Evolutionary conservation across 2,329 filamentous ascomycete species (phyloP).

Genomic region (Gremmenia infestans): DNA sequence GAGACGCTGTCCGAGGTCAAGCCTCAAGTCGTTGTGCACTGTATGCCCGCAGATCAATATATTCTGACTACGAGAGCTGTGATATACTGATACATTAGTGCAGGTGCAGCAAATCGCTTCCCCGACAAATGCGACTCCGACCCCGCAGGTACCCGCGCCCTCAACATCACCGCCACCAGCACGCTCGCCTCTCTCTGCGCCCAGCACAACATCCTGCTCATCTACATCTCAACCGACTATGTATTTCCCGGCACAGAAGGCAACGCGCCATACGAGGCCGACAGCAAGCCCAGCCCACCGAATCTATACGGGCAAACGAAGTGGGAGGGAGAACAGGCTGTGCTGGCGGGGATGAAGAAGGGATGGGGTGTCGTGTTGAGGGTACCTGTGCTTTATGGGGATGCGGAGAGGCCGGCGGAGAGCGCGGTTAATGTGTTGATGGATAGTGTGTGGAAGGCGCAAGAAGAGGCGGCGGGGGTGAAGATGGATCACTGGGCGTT

Average conservation of each 20-base stretch:
- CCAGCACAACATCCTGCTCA: conserved; percentile 53
- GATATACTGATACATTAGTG: background rate
- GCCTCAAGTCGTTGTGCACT: conserved; percentile 77
- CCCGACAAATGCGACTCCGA: conserved; percentile 81
- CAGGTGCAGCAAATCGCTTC: conserved; percentile 81
- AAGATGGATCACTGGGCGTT: conserved; percentile 84
- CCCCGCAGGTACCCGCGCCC: conserved; percentile 64
- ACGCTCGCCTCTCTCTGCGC: conserved; percentile 63
- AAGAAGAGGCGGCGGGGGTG: conserved; percentile 55
- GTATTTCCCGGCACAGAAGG: conserved; percentile 69
- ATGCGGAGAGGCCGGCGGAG: conserved; percentile 64
- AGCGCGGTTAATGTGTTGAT: conserved; percentile 81
- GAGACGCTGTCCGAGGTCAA: conserved; percentile 48
- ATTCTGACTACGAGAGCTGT: background rate
- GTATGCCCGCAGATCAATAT: conserved; percentile 41
- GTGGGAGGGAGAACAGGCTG: conserved; percentile 64
- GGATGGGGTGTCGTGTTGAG: conserved; percentile 66
- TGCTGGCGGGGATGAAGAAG: conserved; percentile 53
- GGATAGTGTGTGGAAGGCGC: conserved; percentile 69
- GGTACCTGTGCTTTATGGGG: conserved; percentile 80
- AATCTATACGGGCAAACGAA: conserved; percentile 78
- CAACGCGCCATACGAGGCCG: conserved; percentile 75
- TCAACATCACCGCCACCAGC: conserved; percentile 70
- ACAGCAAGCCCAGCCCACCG: conserved; percentile 60
- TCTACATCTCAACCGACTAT: conserved; percentile 82